Evolutionary conservation across 164 flowering plant species (phyloP), one percentile per base, ranked within the genome.

Genomic region (Magnolia officinalis): DNA sequence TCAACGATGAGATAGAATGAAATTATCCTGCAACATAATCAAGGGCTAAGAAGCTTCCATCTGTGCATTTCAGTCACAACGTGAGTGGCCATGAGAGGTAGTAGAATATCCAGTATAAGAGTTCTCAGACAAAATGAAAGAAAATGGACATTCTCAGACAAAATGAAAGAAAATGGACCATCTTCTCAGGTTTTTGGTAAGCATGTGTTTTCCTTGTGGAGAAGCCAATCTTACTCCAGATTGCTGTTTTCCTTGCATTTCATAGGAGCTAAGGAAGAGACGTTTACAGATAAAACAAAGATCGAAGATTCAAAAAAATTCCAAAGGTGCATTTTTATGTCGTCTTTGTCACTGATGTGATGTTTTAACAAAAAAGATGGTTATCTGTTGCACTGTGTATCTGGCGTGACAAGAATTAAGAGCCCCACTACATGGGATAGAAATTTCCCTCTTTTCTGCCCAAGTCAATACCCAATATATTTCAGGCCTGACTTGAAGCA

Each of bases 261-360:
- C 21, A 16, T 71, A 89, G 92, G 92, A 89, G 76, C 78, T 89
- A 74, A 89, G 85, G 70, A 83, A 73, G 79, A 85, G 81, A 78
- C 86, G 88, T 19, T 79, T 89, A 71, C 85, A 84, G 73, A 85
- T 89, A 70, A 89, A 89, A 73, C 26, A 84, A 51, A 81, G 64
- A 75, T 81, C 87, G 55, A 86, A 83, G 77, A 66, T 70, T 18
- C 76, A 74, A 26, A 84, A 85, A 78, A 83, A 81, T 72, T n/a
- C 69, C 10, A 78, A 83, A 86, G 89, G 89, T 85, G 75, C 45
- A 50, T 24, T 58, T 76, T 19, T 52, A 58, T 70, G 49, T 72
- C 11, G 50, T 1, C 68, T 24, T 66, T 70, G 8, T 11, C 20
- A 37, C 14, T 31, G 18, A 11, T 70, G 8, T 14, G 49, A 16